These are phyloP conservation scores for Solanum pennellii DNA, from an alignment of 257 asterid species.

Conservation along the genomic window DNA sequence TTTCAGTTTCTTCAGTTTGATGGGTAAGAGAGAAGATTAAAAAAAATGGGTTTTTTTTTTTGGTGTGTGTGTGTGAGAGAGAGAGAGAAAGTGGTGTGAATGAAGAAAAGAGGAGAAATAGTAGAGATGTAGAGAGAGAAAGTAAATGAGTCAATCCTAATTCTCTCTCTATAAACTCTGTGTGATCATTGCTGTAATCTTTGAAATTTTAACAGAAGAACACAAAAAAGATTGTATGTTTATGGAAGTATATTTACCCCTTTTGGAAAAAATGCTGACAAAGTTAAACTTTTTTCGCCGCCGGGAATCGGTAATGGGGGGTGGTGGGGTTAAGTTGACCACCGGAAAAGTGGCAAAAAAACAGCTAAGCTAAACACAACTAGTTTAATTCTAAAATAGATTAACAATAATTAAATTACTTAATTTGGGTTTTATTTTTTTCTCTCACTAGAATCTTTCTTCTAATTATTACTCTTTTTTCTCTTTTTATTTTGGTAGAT, in stretches of 20 bases:
- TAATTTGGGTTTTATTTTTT: not conserved
- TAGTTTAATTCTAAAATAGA: not conserved
- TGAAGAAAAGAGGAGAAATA: not conserved
- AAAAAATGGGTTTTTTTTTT: not conserved
- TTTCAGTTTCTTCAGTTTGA: slow-evolving; percentile 36
- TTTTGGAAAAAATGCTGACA: not conserved
- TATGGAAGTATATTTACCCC: not conserved
- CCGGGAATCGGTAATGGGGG: not conserved
- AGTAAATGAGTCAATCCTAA: not conserved
- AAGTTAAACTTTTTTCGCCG: not conserved
- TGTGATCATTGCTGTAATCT: not conserved
- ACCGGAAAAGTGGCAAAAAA: not conserved
- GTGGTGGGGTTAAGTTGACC: not conserved
- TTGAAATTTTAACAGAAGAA: not conserved
- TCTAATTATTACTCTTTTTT: not conserved
- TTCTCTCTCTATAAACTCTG: not conserved
- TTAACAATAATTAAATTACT: not conserved
- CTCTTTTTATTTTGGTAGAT: not conserved
- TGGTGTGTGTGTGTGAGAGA: slow-evolving; percentile 7
- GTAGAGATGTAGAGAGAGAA: slow-evolving; percentile 17
- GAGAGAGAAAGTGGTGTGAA: slow-evolving; percentile 1
- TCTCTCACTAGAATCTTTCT: not conserved
- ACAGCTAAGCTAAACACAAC: slow-evolving; percentile 14
- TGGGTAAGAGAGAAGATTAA: slow-evolving; percentile 23
- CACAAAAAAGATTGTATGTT: not conserved